Evolutionary conservation across 1,139 yeast genomes (phyloP), one percentile per base, ranked within the genome.

Genomic region (Sugiyamaella grinbergsii): DNA sequence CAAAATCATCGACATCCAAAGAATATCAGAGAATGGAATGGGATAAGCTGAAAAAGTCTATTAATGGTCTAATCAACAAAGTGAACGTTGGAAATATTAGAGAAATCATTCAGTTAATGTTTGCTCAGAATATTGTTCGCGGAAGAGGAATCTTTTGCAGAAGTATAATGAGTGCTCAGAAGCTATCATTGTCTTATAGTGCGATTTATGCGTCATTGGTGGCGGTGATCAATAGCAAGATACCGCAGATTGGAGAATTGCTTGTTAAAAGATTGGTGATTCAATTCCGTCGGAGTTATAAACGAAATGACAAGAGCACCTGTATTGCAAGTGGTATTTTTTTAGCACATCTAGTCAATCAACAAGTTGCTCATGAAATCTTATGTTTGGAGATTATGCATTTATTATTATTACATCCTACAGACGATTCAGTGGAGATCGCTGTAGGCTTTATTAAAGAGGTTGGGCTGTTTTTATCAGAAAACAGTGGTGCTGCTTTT

Each of bases 221-320:
- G 0, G 76, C 83, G 4, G 74, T 85, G 0, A 54, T 89, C 16
- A 85, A 87, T 65, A 76, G 85, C 5, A 82, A 84, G 60, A 64
- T 87, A 4, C 94, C 95, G 0, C 78, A 78, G 38, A 70, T 89
- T 20, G 96, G 96, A 1, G 77, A 77, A 52, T 64, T 85, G 3
- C 57, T 87, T 32, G 66, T 76, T 0, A 65, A 74, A 5, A 71
- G 95, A 56, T 68, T 84, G 26, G 70, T 85, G 0, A 62, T 83
- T 2, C 82, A 77, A 53, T 86, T 87, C 66, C 75, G 85, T 44
- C 74, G 77, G 57, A 75, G 77, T 2, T 85, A 74, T 63, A 70
- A 75, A 54, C 65, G 73, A 19, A 76, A 79, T 58, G 77, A 82
- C 60, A 75, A 74, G 53, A 57, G 62, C 0, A 62, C 64, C 2